Percentiles rank a stretch among this genome's conserved stretches.
These are phyloP conservation scores for Diplodia seriata DNA, from an alignment of 2,329 filamentous ascomycete species.

Conservation along the genomic window DNA sequence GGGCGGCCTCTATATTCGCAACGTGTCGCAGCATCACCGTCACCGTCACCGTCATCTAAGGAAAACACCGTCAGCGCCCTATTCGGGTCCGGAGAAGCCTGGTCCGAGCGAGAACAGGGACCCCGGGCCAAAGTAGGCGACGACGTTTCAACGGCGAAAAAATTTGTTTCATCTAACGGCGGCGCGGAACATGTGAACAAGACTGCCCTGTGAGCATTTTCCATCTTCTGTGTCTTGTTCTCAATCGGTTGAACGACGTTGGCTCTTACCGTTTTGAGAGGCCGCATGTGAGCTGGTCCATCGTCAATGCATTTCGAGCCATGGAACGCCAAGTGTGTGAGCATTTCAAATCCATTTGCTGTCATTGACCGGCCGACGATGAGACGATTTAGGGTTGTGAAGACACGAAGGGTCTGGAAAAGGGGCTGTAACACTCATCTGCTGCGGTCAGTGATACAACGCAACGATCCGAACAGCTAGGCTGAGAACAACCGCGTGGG, in stretches of 20 bases:
- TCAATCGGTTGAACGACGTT: not conserved
- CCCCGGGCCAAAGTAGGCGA: too few species aligned
- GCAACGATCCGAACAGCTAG: not conserved
- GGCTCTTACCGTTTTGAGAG: not conserved
- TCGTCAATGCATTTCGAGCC: not conserved
- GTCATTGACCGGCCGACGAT: not conserved
- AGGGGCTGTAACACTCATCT: not conserved
- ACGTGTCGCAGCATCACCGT: not conserved
- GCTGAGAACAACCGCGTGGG: not conserved
- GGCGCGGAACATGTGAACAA: too few species aligned
- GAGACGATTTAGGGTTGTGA: not conserved
- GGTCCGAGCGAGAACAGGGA: not conserved
- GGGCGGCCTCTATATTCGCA: not conserved
- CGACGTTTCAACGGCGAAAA: too few species aligned
- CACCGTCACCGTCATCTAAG: not conserved
- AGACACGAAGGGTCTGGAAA: not conserved
- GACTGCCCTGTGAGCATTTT: too few species aligned
- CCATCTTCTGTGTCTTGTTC: not conserved
- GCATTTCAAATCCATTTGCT: constrained; percentile 1
- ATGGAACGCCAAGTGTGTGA: not conserved
- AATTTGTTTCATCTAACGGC: too few species aligned
- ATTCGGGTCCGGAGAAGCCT: not conserved
- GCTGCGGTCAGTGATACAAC: not conserved
- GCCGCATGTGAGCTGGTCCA: not conserved
- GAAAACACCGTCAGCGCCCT: not conserved